Evolutionary conservation across 352 stramenopile genomes (phyloP), one percentile per base, ranked within the genome.

Genomic region (Phytophthora palmivora): DNA sequence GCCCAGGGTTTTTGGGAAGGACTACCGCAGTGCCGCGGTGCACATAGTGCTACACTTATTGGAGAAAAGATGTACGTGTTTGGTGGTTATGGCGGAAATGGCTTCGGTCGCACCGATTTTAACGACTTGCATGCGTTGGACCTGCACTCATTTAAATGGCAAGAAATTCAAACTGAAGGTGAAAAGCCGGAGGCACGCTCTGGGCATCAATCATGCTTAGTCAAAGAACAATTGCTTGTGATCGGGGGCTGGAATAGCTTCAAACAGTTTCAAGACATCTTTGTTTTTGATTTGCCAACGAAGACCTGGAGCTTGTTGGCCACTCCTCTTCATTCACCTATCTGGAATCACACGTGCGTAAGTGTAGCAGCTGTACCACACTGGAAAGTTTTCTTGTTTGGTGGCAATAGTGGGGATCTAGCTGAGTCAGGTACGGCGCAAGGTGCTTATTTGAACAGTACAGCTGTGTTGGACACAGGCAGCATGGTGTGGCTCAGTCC

Each of bases 361-460:
- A 92, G 87, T 36, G 94, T 99, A 8, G 83, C 85, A 16, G 96
- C 97, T 26, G 96, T 99, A n/a, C 97, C 97, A 3, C 73, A 98
- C 72, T 98, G 95, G 95, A 98, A 99, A 67, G 80, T 99, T 2
- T 99, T 99, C 61, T 83, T 98, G 51, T 99, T 99, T 74, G 97
- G 97, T 47, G 97, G 97, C 32, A 98, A 98, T 70, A 98, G 89
- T 39, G 96, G 96, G 8, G 92, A 98, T 65, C 68, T 98, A 3
- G 79, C 85, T 6, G 88, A 97, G 42, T 87, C 92, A 0, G 76
- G 79, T 10, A 93, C 91, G 1, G 88, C 89, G 0, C 92, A 96
- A 74, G 94, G 93, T 11, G 84, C 82, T 18, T 97, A 96, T 48
- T 65, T 92, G 28, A 98, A 97, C 57, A 94, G 89, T 30, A 84